Conservation (phyloP, 1,284 basidiomycete genomes). For the Apiotrichum laibachii region DNA sequence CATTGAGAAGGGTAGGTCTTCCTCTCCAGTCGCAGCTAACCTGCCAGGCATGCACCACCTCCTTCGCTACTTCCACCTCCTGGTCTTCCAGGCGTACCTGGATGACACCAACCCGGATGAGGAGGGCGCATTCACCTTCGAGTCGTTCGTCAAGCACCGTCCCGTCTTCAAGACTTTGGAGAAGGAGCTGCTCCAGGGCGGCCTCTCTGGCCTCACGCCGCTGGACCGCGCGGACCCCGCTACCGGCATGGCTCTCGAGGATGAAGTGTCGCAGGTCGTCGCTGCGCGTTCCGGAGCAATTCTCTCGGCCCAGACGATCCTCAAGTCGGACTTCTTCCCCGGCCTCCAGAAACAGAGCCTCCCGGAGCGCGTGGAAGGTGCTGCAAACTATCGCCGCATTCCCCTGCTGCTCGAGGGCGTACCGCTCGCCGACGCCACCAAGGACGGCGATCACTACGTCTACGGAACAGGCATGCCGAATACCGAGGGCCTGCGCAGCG, state of each 20-base stretch:
- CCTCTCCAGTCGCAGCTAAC: constrained; percentile 14
- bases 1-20: constrained; percentile 64
- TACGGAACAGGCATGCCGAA: constrained; percentile 71
- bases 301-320: constrained; percentile 67
- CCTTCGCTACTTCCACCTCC: constrained; percentile 82
- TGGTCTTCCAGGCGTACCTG: constrained; percentile 92
- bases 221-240: constrained; percentile 71
- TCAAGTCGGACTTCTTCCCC: constrained; percentile 97
- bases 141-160: constrained; percentile 72
- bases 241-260: constrained; percentile 72
- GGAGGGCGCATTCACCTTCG: constrained; percentile 71
- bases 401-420: constrained; percentile 60
- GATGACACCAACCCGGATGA: constrained; percentile 80
- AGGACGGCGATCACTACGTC: constrained; percentile 61
- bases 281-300: constrained; percentile 80
- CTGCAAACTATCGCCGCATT: constrained; percentile 83
- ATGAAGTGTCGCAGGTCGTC: constrained; percentile 83
- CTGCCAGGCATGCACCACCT: constrained; percentile 71
- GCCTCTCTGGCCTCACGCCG: constrained; percentile 76
- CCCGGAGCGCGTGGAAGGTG: constrained; percentile 89
- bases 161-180: constrained; percentile 96
- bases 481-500: constrained; percentile 61
- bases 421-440: constrained; percentile 5
- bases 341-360: constrained; percentile 93
- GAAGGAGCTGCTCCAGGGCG: constrained; percentile 80